A percentile compares a stretch with the other conserved stretches of the same genome.
Conservation (phyloP, 2,329 filamentous ascomycete genomes). For the Reticulascus tulasneorum region DNA sequence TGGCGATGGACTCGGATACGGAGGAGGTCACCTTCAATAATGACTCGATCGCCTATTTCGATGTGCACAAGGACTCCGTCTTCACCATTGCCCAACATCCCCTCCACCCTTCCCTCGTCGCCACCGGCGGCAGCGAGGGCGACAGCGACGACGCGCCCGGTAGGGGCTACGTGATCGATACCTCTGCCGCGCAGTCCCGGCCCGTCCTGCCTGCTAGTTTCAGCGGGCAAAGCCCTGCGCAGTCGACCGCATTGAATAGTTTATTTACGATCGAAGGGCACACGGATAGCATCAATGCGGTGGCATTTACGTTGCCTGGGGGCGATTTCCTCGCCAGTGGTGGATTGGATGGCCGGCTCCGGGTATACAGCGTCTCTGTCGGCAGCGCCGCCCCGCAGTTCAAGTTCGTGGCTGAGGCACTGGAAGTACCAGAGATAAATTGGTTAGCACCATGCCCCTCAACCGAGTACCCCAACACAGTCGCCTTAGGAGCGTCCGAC, state of each 20-base stretch:
- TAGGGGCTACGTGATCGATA: conserved; percentile 81
- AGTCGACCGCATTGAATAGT: conserved; percentile 55
- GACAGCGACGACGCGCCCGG: conserved; percentile 61
- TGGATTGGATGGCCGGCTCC: conserved; percentile 78
- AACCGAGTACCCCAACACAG: conserved; percentile 66
- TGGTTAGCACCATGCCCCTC: conserved; percentile 79
- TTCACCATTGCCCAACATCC: conserved; percentile 96
- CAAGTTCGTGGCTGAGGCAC: conserved; percentile 68
- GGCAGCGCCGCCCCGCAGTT: conserved; percentile 41
- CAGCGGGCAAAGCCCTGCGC: conserved; percentile 46
- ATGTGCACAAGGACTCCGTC: conserved; percentile 83
- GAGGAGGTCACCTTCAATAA: conserved; percentile 80
- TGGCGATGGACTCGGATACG: conserved; percentile 73
- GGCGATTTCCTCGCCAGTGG: conserved; percentile 85
- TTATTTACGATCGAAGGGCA: conserved; percentile 83
- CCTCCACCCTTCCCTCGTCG: conserved; percentile 68
- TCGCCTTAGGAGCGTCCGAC: conserved; percentile 85
- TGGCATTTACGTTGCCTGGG: conserved; percentile 76
- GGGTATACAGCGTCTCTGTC: conserved; percentile 32
- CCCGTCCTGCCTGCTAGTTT: conserved; percentile 76
- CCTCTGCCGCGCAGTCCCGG: conserved; percentile 55
- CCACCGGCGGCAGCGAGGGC: conserved; percentile 75
- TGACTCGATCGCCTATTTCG: conserved; percentile 91
- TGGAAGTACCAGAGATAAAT: conserved; percentile 93
- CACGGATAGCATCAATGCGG: conserved; percentile 82